These are phyloP conservation scores for Artomyces pyxidatus DNA, from an alignment of 768 basidiomycete species.

Conservation along the genomic window DNA sequence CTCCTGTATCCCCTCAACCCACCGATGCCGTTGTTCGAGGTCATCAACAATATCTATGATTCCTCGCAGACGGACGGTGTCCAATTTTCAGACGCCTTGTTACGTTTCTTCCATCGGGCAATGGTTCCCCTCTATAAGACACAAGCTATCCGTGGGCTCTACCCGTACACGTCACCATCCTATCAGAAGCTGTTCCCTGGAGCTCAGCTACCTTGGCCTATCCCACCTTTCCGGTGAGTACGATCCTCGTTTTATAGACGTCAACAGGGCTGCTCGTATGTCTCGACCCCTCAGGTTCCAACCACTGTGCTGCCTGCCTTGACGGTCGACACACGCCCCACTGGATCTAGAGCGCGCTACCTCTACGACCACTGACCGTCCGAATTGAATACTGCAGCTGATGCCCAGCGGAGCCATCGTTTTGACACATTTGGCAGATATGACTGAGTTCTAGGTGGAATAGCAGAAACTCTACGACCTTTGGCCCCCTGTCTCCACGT, in stretches of 20 bases:
- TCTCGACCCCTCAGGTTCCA: too few relatives aligned
- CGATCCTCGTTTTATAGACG: too few relatives aligned
- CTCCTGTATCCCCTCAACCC: background rate
- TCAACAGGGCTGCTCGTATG: too few relatives aligned
- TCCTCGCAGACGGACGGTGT: slow-evolving; percentile 74
- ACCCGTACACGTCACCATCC: slow-evolving; percentile 43
- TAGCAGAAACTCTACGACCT: slow-evolving; percentile 80
- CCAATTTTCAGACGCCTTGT: slow-evolving; percentile 61
- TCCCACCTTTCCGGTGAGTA: too few relatives aligned
- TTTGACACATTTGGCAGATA: slow-evolving; percentile 73
- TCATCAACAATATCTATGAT: slow-evolving; percentile 76
- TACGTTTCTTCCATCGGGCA: too few relatives aligned
- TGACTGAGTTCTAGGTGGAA: slow-evolving; percentile 83
- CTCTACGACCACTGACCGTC: too few relatives aligned
- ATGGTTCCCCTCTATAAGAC: slow-evolving; percentile 65
- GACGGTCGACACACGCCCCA: too few relatives aligned
- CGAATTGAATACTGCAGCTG: slow-evolving; percentile 38
- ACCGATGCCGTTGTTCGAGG: slow-evolving; percentile 54
- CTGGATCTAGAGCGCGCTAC: too few relatives aligned
- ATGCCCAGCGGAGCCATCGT: slow-evolving; percentile 59
- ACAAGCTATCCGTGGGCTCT: slow-evolving; percentile 64
- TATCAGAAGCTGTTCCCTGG: too few relatives aligned
- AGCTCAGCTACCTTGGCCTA: too few relatives aligned
- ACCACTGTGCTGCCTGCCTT: too few relatives aligned
- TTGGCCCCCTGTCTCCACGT: slow-evolving; percentile 50